Percentiles rank a stretch among this genome's conserved stretches.
Evolutionary conservation across 768 basidiomycete genomes (phyloP).

Genomic region (Mycena olivaceomarginata): DNA sequence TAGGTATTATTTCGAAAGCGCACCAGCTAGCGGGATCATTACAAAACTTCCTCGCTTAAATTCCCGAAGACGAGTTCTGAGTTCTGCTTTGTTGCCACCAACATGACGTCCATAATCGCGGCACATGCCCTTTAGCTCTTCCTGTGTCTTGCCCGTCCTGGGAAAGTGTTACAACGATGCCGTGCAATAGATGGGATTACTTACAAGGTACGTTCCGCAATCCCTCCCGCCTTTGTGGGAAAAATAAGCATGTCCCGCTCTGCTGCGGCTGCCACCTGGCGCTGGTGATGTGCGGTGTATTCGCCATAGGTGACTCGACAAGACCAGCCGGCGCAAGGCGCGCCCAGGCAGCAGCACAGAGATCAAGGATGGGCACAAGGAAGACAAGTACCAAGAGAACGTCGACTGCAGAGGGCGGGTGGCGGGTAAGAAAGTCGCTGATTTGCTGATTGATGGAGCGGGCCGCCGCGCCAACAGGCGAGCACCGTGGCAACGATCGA

Average conservation of each 20-base stretch:
- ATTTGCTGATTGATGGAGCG: slow-evolving; percentile 4
- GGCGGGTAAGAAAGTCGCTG: background rate
- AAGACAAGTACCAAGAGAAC: slow-evolving; percentile 2
- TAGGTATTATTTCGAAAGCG: background rate
- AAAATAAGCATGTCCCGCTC: slow-evolving; percentile 9
- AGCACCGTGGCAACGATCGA: slow-evolving; percentile 27
- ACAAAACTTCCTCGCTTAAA: slow-evolving; percentile 28
- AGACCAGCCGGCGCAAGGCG: background rate
- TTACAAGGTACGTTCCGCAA: slow-evolving; percentile 17
- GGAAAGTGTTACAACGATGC: background rate
- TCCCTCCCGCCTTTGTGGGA: slow-evolving; percentile 1
- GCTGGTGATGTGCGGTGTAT: background rate
- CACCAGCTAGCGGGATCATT: slow-evolving; percentile 23
- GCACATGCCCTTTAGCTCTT: slow-evolving; percentile 9
- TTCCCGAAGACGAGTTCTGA: slow-evolving; percentile 5
- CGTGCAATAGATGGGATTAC: background rate
- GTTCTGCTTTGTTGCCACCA: slow-evolving; percentile 21
- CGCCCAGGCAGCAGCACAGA: slow-evolving; percentile 18
- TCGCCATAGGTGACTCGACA: slow-evolving; percentile 5
- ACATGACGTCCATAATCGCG: slow-evolving; percentile 10
- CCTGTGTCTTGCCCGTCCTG: slow-evolving; percentile 8
- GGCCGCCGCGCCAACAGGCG: slow-evolving; percentile 23
- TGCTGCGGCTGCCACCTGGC: slow-evolving; percentile 19
- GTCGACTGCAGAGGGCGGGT: slow-evolving; percentile 13
- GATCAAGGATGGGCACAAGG: background rate